These are phyloP conservation scores for Myriosclerotinia scirpicola DNA, from an alignment of 2,329 filamentous ascomycete genomes.

Conservation along the genomic window DNA sequence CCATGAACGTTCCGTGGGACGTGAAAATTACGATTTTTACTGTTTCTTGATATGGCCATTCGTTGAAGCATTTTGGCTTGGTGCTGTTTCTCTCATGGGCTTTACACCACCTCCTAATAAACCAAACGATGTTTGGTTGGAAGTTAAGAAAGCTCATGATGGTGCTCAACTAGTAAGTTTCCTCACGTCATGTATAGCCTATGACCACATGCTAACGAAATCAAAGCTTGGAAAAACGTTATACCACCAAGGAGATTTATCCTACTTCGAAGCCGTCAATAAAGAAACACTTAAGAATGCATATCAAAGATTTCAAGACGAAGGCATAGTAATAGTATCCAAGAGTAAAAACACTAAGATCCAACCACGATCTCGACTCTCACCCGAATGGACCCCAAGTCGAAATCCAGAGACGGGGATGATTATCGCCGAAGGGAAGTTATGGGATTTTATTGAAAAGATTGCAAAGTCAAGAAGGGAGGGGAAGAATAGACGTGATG, in stretches of 20 bases:
- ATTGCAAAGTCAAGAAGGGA: conserved; percentile 82
- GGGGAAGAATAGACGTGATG: conserved; percentile 95
- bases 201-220: conserved; percentile 30
- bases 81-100: conserved; percentile 82
- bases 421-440: conserved; percentile 67
- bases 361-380: conserved; percentile 64
- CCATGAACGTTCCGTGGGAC: conserved; percentile 71
- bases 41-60: conserved; percentile 99
- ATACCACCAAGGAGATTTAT: conserved; percentile 95
- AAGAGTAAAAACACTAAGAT: conserved; percentile 64
- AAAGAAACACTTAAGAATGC: conserved; percentile 96
- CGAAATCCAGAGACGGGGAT: conserved; percentile 61
- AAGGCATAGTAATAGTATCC: conserved; percentile 78
- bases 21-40: conserved; percentile 98
- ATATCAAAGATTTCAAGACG: conserved; percentile 83
- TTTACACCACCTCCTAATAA: conserved; percentile 66
- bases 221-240: conserved; percentile 84
- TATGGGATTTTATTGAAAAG: conserved; percentile 91
- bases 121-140: conserved; percentile 70
- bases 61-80: conserved; percentile 91
- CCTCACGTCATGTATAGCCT: neutral
- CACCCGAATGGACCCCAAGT: conserved; percentile 71
- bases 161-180: conserved; percentile 72
- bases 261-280: conserved; percentile 97
- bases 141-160: conserved; percentile 73